Evolutionary conservation across 2,329 filamentous ascomycete species (phyloP).

Genomic region (Neurospora crassa): DNA sequence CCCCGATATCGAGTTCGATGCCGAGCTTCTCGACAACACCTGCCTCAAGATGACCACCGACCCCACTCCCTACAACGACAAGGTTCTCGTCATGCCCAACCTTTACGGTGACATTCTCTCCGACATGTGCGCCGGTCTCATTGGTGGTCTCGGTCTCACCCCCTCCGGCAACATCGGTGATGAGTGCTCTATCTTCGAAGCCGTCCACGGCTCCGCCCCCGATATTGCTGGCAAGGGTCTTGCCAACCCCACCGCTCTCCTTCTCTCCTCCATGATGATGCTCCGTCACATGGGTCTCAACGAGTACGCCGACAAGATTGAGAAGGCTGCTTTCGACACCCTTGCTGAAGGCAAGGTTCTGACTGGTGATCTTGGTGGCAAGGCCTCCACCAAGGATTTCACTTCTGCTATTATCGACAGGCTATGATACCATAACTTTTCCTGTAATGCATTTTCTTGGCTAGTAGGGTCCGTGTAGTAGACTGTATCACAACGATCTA

Average conservation of each 20-base stretch:
- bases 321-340: slow-evolving; percentile 91
- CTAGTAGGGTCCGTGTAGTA: neutral
- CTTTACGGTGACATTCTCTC: slow-evolving; percentile 99
- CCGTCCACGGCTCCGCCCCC: slow-evolving; percentile 92
- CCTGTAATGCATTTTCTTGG: neutral
- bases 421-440: slow-evolving; percentile 33
- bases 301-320: slow-evolving; percentile 77
- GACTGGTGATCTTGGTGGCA: slow-evolving; percentile 93
- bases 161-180: slow-evolving; percentile 98
- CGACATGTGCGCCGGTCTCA: slow-evolving; percentile 98
- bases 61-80: slow-evolving; percentile 95
- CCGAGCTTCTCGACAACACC: slow-evolving; percentile 97
- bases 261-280: slow-evolving; percentile 99
- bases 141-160: slow-evolving; percentile 92
- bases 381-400: slow-evolving; percentile 92
- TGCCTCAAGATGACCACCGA: slow-evolving; percentile 99
- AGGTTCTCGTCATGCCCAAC: slow-evolving; percentile 97
- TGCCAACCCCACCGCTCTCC: slow-evolving; percentile 92
- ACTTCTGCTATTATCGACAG: slow-evolving; percentile 78
- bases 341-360: slow-evolving; percentile 92
- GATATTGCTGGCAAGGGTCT: slow-evolving; percentile 94
- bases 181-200: slow-evolving; percentile 99
- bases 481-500: slow-evolving; percentile 1
- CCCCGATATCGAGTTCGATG: slow-evolving; percentile 91
- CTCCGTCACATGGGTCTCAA: slow-evolving; percentile 92